Evolutionary conservation across 2,329 filamentous ascomycete genomes (phyloP).

Genomic region (Aureobasidium sp.): DNA sequence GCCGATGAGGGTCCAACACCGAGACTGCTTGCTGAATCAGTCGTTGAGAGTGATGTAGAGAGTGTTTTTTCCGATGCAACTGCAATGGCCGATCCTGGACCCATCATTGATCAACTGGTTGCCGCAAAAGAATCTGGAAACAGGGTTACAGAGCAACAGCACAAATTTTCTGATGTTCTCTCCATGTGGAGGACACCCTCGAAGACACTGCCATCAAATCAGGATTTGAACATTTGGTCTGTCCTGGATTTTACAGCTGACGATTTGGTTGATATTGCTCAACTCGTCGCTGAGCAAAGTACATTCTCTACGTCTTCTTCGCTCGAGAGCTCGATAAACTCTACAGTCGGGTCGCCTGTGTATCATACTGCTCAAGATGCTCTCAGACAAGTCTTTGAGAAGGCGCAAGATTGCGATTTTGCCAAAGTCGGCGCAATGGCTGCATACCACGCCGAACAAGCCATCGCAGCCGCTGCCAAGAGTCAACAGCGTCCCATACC

Average conservation of each 20-base stretch:
- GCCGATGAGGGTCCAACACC: not conserved
- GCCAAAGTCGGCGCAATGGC: conserved; percentile 20
- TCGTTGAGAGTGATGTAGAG: conserved; percentile 3
- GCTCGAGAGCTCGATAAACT: not conserved
- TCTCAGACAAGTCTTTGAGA: conserved; percentile 13
- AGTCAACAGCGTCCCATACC: conserved; percentile 23
- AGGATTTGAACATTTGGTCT: conserved; percentile 12
- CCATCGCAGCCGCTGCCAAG: conserved; percentile 2
- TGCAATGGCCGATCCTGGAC: not conserved
- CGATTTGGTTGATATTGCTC: conserved; percentile 25
- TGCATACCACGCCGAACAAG: conserved; percentile 15
- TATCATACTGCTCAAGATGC: conserved; percentile 6
- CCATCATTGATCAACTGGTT: not conserved
- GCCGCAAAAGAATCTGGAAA: not conserved
- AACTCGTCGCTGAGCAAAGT: conserved; percentile 25
- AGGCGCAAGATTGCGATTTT: conserved; percentile 18
- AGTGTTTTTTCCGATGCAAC: not conserved
- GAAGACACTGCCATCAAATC: not conserved
- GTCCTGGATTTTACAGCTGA: conserved; percentile 18
- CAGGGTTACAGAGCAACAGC: not conserved
- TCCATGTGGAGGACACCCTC: not conserved
- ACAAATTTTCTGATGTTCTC: not conserved
- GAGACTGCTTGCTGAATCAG: not conserved
- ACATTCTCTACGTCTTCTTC: not conserved
- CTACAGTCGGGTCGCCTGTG: not conserved